A percentile compares a stretch with the other conserved stretches of the same genome.
Conservation (phyloP, 2,329 filamentous ascomycete genomes). For the Venturia aucupariae region DNA sequence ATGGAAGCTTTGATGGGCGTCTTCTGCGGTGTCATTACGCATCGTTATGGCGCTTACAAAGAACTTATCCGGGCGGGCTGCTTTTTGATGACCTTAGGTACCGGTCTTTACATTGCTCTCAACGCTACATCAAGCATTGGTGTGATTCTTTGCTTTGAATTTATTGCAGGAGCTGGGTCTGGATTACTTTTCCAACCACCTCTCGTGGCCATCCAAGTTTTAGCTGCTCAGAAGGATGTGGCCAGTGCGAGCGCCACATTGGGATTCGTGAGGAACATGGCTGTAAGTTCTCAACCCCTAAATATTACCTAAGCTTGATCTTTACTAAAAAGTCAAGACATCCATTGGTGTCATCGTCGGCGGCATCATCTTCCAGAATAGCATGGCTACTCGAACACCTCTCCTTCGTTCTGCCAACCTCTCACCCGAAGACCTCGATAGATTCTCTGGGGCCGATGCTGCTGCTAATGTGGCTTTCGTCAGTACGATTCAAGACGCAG, state of each 20-base stretch:
- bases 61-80: constrained; percentile 30
- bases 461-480: constrained; percentile 53
- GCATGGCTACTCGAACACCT: constrained; percentile 50
- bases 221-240: constrained; percentile 53
- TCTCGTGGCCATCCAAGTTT: constrained; percentile 58
- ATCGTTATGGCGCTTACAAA: constrained; percentile 37
- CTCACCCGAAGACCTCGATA: constrained; percentile 39
- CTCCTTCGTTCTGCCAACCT: constrained; percentile 42
- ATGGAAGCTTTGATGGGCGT: constrained; percentile 38
- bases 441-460: constrained; percentile 51
- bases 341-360: constrained; percentile 62
- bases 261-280: constrained; percentile 58
- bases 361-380: constrained; percentile 71
- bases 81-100: constrained; percentile 29
- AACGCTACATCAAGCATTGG: constrained; percentile 26
- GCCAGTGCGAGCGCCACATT: constrained; percentile 61
- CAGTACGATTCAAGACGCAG: constrained; percentile 37
- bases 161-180: constrained; percentile 35
- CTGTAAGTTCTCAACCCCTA: constrained; percentile 21
- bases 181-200: constrained; percentile 63
- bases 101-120: constrained; percentile 30
- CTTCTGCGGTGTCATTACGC: constrained; percentile 37
- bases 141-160: constrained; percentile 32
- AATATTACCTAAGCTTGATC: background rate
- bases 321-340: constrained; percentile 28